Base-by-base conservation (phyloP, 108 stramenopile genomes). In the Cyclotella baltica region DNA sequence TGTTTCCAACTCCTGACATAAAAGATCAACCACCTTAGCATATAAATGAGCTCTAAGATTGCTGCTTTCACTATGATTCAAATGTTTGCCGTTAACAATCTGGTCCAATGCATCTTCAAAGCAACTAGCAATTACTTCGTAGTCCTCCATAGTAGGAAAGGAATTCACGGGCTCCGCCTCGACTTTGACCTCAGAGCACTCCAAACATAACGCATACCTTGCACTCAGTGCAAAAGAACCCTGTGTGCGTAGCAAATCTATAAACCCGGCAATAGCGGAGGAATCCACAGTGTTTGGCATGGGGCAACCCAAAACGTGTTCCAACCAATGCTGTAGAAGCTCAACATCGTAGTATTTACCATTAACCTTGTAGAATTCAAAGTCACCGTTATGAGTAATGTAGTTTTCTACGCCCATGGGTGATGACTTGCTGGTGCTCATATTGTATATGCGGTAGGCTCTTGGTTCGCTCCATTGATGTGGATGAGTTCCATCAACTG, bases 341-440 rank as follows among this genome's bases (percentile, higher is more conserved):
- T 85, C 88, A 27, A 92, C 76, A 22, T 91, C 90, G 67, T 87
- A 88, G 31, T 79, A 83, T 58, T 87, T 83, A 0, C 88, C 87
- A 70, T 85, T 85, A 37, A 90, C 70, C 29, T 78, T 64, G 57
- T 80, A 96, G 67, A 91, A 93, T 31, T 96, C 95, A 70, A 96
- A 91, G 76, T 96, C 95, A 37, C 95, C 95, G 76, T 96, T 96
- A 73, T 96, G 95, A 11, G 92, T 91, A 52, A 93, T 85, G 56
- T 81, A 51, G 52, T 67, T 67, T 28, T 67, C 67, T 4, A 51
- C 50, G 1, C 34, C 30, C 67, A 67, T 52, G 20, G 0, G 10
- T 33, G 13, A 70, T 10, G 23, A 25, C 3, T 1, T 35, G 67
- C n/a, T 25, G 23, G 67, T 8, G 0, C 38, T 46, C 47, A 71